Conservation (phyloP, 2,329 filamentous ascomycete species). For the Waltergamsia citrina region DNA sequence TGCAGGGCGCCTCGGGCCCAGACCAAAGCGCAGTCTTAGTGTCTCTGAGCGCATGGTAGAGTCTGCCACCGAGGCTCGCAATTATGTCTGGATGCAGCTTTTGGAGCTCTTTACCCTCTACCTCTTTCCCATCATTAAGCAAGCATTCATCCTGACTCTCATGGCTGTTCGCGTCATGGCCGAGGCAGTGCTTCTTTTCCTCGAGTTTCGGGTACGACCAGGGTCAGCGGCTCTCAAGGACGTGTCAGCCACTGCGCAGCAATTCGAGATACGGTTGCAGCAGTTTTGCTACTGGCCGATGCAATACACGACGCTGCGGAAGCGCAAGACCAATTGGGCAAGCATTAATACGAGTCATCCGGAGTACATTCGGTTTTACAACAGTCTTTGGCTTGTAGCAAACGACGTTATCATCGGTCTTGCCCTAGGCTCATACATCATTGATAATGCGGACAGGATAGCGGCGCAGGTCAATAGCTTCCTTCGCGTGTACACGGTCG, state of each 20-base stretch:
- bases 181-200: slow-evolving; percentile 65
- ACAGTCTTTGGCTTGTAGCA: slow-evolving; percentile 94
- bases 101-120: slow-evolving; percentile 66
- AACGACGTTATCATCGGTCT: slow-evolving; percentile 99
- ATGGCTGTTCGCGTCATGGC: slow-evolving; percentile 72
- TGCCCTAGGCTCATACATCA: slow-evolving; percentile 90
- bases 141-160: slow-evolving; percentile 66
- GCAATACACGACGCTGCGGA: slow-evolving; percentile 86
- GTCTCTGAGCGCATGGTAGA: slow-evolving; percentile 92
- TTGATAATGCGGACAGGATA: slow-evolving; percentile 84
- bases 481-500: slow-evolving; percentile 74
- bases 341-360: slow-evolving; percentile 92
- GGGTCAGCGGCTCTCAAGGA: slow-evolving; percentile 84
- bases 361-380: slow-evolving; percentile 98
- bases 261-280: slow-evolving; percentile 91
- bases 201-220: slow-evolving; percentile 78
- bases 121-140: slow-evolving; percentile 66
- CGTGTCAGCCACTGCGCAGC: slow-evolving; percentile 90
- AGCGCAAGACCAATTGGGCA: slow-evolving; percentile 85
- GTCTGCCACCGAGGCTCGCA: slow-evolving; percentile 79
- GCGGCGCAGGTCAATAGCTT: slow-evolving; percentile 69
- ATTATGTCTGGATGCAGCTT: slow-evolving; percentile 58
- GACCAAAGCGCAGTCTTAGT: slow-evolving; percentile 76
- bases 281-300: slow-evolving; percentile 99
- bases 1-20: slow-evolving; percentile 70